Evolutionary conservation across 352 stramenopile genomes (phyloP).

Genomic region (Phytopythium aichiense): DNA sequence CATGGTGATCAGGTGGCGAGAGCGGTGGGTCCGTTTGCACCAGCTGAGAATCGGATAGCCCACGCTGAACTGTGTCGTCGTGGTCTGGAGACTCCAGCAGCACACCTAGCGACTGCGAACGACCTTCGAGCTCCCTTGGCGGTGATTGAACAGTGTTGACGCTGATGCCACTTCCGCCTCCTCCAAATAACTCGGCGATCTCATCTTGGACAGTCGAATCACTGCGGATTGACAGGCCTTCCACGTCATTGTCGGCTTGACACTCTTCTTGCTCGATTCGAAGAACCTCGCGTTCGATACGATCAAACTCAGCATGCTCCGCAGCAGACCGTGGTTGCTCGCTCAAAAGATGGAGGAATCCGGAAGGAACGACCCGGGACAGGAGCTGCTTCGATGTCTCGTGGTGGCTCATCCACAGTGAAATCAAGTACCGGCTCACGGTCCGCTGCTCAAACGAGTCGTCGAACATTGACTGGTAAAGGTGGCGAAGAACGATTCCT

Average conservation of each 20-base stretch:
- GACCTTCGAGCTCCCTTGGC: neutral
- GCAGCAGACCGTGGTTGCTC: conserved; percentile 72
- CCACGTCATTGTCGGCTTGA: conserved; percentile 24
- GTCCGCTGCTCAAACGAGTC: conserved; percentile 90
- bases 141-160: neutral
- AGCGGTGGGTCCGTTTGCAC: conserved; percentile 33
- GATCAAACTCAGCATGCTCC: conserved; percentile 86
- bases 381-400: conserved; percentile 87
- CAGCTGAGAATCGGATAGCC: conserved; percentile 27
- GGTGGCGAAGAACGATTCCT: conserved; percentile 91
- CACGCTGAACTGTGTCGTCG: neutral
- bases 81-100: conserved; percentile 7
- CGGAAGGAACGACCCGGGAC: conserved; percentile 84
- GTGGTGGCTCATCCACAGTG: conserved; percentile 93
- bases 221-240: conserved; percentile 30
- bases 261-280: conserved; percentile 34
- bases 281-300: conserved; percentile 69
- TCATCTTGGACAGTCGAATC: conserved; percentile 21
- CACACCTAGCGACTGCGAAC: conserved; percentile 7
- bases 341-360: conserved; percentile 87
- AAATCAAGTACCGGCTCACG: conserved; percentile 93
- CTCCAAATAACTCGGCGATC: neutral
- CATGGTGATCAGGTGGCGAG: conserved; percentile 24
- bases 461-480: conserved; percentile 92
- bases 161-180: neutral